Base-by-base conservation (phyloP, 768 basidiomycete genomes). In the Suillus spraguei region DNA sequence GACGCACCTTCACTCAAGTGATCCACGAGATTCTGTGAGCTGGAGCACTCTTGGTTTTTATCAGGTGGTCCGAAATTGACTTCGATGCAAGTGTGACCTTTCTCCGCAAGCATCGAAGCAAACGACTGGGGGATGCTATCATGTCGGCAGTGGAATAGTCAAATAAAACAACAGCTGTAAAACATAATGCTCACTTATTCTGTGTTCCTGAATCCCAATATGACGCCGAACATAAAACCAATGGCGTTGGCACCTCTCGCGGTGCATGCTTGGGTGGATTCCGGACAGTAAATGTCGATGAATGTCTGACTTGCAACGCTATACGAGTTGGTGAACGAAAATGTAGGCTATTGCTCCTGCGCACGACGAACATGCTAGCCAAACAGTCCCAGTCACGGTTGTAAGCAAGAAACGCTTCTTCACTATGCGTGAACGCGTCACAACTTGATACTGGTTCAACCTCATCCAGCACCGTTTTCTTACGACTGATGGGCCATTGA, bases 391-490 rank as follows among this genome's bases (percentile, higher is more conserved):
- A 53, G 52, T 33, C 6, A 11, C 20, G 32, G 20, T 53, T 24
- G 24, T 28, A 24, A 24, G 14, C 49, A 49, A 49, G 49, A 49
- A 28, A 49, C 13, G 22, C 47, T 24, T 7, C 22, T 49, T 49
- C 47, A 24, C 24, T 49, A 24, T 24, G 24, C 47, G 24, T 28
- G 22, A 22, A 47, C 3, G 24, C 14, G 13, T 24, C 44, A 11
- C 44, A 10, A 44, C n/a, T 20, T 3, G 13, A 52, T 17, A 32
- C 32, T 32, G 9, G 9, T 33, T 79, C 83, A 5, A 76, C 81
- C 17, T 80, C 87, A 47, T 90, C 91, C 2, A 91, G 82, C 74
- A 86, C 97, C 70, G 86, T 97, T 63, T 95, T 52, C 97, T 98
- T 78, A 89, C 85, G 14, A 90, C 97, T 69, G 84, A 85, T 68